Evolutionary conservation across 1,139 yeast genomes (phyloP), one percentile per base, ranked within the genome.

Genomic region (Arxiozyma telluris): DNA sequence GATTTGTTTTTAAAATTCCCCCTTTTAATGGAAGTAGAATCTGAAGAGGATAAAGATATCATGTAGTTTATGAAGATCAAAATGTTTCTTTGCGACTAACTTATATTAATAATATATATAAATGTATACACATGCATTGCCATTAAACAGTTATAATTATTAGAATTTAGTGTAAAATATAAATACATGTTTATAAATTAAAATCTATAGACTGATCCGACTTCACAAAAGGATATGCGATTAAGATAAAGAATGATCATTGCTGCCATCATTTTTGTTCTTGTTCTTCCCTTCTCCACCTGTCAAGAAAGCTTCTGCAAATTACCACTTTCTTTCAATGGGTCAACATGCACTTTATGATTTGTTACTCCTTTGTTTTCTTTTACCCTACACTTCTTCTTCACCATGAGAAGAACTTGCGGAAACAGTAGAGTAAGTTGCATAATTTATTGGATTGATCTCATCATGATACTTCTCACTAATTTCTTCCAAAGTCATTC

Each of bases 401-500:
- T 52, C 53, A 18, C 48, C 30, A 18, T 23, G 34, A 1, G 51
- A 43, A 21, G 43, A 23, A n/a, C 30, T 20, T 5, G 50, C 41
- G 18, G 53, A 51, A 18, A 41, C 50, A 30, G 53, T 46, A 23
- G 49, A 21, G 9, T 34, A 25, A 30, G 43, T 27, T 15, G 34
- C 44, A 45, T 45, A 49, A 27, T 52, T 51, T 4, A 71, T 63
- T 51, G 73, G 71, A 57, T 73, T 73, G 56, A 83, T 71, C 74
- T 87, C 95, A 68, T 82, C 95, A 68, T 87, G 96, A 68, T 81
- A 81, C 68, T 78, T 80, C 73, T 85, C 95, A 63, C 82, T 74
- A 60, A 88, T 79, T 70, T 86, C 84, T 76, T 88, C 96, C 65
- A 88, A 79, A 51, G 96, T 86, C 81, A 79, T 82, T 78, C 96